Evolutionary conservation across 176 grass and related monocot genomes (phyloP).

Genomic region (Aegilops umbellulata): DNA sequence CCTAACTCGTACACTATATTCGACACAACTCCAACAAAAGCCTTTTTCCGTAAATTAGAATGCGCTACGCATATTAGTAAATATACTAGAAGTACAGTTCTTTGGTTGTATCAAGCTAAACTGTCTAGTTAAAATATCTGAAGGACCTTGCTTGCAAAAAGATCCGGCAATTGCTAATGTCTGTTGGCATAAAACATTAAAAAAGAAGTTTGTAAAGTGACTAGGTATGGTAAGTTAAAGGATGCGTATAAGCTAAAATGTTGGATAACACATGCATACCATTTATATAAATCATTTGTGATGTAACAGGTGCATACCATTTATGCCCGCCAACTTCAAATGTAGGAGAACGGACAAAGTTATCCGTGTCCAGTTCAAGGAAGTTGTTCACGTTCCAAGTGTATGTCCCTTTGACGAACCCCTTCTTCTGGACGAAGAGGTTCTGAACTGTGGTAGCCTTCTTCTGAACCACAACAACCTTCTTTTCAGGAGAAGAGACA

Average conservation of each 20-base stretch:
- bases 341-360: conserved; percentile 1
- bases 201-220: not conserved
- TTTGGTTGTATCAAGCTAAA: not conserved
- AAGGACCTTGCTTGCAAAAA: not conserved
- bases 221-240: not conserved
- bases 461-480: not conserved
- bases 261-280: not conserved
- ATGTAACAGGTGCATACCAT: conserved; percentile 14
- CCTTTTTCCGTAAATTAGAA: not conserved
- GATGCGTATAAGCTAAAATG: not conserved
- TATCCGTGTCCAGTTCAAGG: not conserved
- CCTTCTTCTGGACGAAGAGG: conserved; percentile 36
- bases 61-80: not conserved
- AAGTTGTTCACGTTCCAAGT: conserved; percentile 27
- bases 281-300: not conserved
- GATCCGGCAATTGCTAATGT: not conserved
- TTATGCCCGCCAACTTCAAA: conserved; percentile 15
- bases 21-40: too few relatives aligned
- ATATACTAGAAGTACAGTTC: not conserved
- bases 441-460: conserved; percentile 14
- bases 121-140: not conserved
- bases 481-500: not conserved
- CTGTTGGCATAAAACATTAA: not conserved
- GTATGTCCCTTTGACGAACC: conserved; percentile 24
- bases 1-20: too few relatives aligned